Conservation (phyloP, 306 rosid species). For the Fragaria nilgerrensis region DNA sequence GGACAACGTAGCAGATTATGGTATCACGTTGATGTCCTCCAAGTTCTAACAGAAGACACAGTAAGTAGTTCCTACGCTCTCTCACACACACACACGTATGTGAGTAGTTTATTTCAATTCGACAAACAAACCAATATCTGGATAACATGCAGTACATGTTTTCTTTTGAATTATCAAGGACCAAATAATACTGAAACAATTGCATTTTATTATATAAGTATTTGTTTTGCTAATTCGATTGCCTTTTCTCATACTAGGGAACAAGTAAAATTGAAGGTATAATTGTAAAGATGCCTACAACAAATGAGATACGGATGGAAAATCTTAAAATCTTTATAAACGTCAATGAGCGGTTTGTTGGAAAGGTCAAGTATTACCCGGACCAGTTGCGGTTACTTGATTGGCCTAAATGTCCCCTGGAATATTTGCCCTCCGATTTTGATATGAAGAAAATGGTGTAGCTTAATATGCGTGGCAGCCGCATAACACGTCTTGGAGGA, state of each 20-base stretch:
- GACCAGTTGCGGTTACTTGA: constrained; percentile 36
- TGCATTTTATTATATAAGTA: too few relatives aligned
- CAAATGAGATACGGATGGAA: constrained; percentile 23
- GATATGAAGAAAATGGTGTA: constrained; percentile 26
- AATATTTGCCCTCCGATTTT: constrained; percentile 29
- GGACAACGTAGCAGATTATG: constrained; percentile 30
- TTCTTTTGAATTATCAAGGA: too few relatives aligned
- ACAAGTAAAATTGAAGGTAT: not conserved
- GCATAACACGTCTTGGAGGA: constrained; percentile 10
- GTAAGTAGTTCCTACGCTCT: not conserved
- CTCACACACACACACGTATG: too few relatives aligned
- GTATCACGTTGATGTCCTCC: not conserved
- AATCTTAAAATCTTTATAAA: constrained; percentile 31
- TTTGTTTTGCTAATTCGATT: constrained; percentile 21
- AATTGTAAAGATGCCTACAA: too few relatives aligned
- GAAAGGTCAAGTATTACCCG: constrained; percentile 26
- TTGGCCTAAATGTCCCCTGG: constrained; percentile 35
- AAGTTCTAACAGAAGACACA: not conserved
- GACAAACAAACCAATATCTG: too few relatives aligned
- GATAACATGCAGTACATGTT: too few relatives aligned
- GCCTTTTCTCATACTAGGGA: not conserved
- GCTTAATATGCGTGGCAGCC: constrained; percentile 25
- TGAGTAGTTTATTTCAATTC: too few relatives aligned
- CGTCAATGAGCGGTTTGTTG: constrained; percentile 22
- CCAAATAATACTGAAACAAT: too few relatives aligned